Conservation (phyloP, 345 rosid species). For the Laguncularia racemosa region DNA sequence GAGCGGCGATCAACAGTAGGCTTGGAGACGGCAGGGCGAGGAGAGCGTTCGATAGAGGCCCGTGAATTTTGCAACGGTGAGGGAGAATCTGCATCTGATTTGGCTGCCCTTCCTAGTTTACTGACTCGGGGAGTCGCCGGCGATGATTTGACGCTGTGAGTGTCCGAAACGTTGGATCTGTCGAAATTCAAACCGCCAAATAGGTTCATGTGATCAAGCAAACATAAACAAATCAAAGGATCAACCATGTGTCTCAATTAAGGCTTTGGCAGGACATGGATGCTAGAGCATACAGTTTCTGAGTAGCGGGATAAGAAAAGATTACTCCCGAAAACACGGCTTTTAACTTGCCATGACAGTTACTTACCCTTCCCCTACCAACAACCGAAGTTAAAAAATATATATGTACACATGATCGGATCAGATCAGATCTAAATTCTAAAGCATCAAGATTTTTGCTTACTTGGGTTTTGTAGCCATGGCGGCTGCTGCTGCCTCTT, state of each 20-base stretch:
- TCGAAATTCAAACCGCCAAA: conserved; percentile 12
- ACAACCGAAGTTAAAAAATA: background rate
- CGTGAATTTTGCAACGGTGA: conserved; percentile 56
- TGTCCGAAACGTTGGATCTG: conserved; percentile 73
- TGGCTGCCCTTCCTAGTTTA: conserved; percentile 45
- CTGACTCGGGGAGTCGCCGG: conserved; percentile 67
- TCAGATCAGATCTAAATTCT: conserved; percentile 26
- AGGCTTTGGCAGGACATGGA: no score
- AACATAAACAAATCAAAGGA: no score
- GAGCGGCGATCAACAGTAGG: conserved; percentile 58
- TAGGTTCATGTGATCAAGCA: no score
- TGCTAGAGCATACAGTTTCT: no score
- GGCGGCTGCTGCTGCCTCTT: conserved; percentile 3
- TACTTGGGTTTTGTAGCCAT: conserved; percentile 69
- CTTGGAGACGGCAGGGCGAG: conserved; percentile 55
- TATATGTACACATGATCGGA: background rate
- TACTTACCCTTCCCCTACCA: background rate
- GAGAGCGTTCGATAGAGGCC: conserved; percentile 62
- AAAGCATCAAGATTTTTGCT: conserved; percentile 11
- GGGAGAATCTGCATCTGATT: conserved; percentile 55
- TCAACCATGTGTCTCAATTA: no score
- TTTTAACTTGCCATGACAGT: no score
- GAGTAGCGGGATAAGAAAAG: no score
- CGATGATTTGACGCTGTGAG: conserved; percentile 54
- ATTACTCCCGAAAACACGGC: no score